Conservation (phyloP, 1,139 yeast species). For the Kurtzmaniella quercitrusa region DNA sequence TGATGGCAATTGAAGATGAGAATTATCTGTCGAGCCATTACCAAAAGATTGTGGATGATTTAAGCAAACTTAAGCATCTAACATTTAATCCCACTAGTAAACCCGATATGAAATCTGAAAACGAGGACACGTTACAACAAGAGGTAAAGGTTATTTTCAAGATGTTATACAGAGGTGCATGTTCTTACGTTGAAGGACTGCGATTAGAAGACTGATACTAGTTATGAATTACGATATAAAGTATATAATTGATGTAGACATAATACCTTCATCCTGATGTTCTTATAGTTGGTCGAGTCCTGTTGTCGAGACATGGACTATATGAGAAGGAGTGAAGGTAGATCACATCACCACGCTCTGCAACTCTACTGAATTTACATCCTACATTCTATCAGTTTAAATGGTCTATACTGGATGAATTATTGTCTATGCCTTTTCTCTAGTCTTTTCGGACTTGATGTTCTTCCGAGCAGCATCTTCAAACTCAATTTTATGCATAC, state of each 20-base stretch:
- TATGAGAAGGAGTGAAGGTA: no score
- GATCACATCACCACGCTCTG: no score
- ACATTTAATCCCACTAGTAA: slow-evolving; percentile 8
- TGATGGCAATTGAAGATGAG: slow-evolving; percentile 17
- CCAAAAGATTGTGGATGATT: slow-evolving; percentile 12
- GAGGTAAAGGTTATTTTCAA: slow-evolving; percentile 22
- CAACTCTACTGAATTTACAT: no score
- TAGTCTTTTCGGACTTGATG: background rate
- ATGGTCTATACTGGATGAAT: no score
- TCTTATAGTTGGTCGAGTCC: no score
- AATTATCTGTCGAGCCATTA: slow-evolving; percentile 18
- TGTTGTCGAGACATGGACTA: no score
- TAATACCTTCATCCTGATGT: no score
- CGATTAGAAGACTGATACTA: slow-evolving; percentile 24
- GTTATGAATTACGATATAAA: slow-evolving; percentile 9
- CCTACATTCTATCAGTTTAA: background rate
- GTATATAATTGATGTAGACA: background rate
- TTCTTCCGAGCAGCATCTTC: slow-evolving; percentile 27
- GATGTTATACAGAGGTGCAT: slow-evolving; percentile 38
- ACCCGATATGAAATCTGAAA: slow-evolving; percentile 7
- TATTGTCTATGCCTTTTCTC: background rate
- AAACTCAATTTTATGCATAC: slow-evolving; percentile 57
- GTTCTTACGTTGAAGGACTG: slow-evolving; percentile 34
- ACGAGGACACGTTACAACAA: slow-evolving; percentile 11
- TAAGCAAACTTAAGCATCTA: slow-evolving; percentile 12